Evolutionary conservation across 2,329 filamentous ascomycete species (phyloP).

Genomic region (Ilyonectria mors-panacis): DNA sequence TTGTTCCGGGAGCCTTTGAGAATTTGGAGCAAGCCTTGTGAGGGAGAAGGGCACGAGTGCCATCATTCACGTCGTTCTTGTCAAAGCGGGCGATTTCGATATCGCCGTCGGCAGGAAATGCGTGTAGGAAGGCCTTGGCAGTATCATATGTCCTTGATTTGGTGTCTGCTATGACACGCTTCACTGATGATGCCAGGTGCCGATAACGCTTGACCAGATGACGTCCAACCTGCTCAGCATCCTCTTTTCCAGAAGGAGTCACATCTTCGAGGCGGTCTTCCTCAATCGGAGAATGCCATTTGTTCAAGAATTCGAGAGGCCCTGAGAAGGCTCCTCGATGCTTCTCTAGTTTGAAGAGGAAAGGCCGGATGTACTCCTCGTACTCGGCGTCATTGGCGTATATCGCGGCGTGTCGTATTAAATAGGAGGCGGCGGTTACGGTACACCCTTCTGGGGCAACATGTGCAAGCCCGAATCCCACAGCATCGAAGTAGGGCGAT

Average conservation of each 20-base stretch:
- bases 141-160: conserved; percentile 45
- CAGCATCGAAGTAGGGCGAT: conserved; percentile 45
- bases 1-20: conserved; percentile 36
- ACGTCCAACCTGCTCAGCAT: conserved; percentile 36
- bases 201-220: conserved; percentile 41
- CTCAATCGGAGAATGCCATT: conserved; percentile 42
- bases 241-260: conserved; percentile 40
- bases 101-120: conserved; percentile 31
- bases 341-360: conserved; percentile 41
- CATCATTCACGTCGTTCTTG: conserved; percentile 39
- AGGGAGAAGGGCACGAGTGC: conserved; percentile 43
- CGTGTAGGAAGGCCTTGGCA: conserved; percentile 34
- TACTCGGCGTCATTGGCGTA: conserved; percentile 46
- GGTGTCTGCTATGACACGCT: conserved; percentile 41
- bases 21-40: conserved; percentile 44
- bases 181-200: conserved; percentile 39
- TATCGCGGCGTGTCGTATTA: conserved; percentile 43
- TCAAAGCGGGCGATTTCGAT: conserved; percentile 40
- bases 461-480: conserved; percentile 41
- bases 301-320: conserved; percentile 36
- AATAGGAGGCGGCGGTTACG: conserved; percentile 40
- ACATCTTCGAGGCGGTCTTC: conserved; percentile 42
- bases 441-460: conserved; percentile 42
- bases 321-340: conserved; percentile 41
- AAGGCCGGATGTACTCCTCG: conserved; percentile 43